Percentiles rank a stretch among this genome's conserved stretches.
phyloP scores from a whole-genome alignment of 2,329 filamentous ascomycete genomes.

The Rhynchosporium secalis region DNA sequence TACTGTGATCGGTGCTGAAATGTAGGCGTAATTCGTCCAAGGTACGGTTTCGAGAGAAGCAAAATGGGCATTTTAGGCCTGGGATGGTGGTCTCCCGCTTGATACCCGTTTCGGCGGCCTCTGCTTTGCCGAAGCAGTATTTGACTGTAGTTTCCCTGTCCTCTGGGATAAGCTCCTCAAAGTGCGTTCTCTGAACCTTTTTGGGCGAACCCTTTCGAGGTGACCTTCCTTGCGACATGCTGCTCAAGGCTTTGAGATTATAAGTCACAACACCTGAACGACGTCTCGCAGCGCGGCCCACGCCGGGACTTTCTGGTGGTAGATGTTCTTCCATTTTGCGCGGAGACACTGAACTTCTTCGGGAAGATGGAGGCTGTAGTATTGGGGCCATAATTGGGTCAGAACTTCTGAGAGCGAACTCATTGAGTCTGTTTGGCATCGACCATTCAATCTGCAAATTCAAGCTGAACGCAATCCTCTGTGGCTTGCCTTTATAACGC shows the following conservation, averaged over 20 bases:
- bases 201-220: slow-evolving; percentile 42
- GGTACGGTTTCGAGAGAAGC: slow-evolving; percentile 20
- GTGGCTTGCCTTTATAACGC: slow-evolving; percentile 12
- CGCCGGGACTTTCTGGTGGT: slow-evolving; percentile 24
- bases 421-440: slow-evolving; percentile 24
- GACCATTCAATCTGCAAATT: slow-evolving; percentile 30
- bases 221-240: slow-evolving; percentile 56
- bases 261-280: slow-evolving; percentile 45
- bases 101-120: slow-evolving; percentile 26
- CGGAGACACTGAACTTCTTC: slow-evolving; percentile 14
- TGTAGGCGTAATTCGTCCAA: slow-evolving; percentile 33
- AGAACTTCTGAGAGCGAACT: slow-evolving; percentile 1
- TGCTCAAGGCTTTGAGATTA: slow-evolving; percentile 60
- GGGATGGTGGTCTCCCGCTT: slow-evolving; percentile 29
- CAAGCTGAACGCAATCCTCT: slow-evolving; percentile 24
- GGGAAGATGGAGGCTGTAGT: neutral
- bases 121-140: slow-evolving; percentile 32
- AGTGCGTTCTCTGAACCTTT: slow-evolving; percentile 30
- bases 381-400: slow-evolving; percentile 1
- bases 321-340: slow-evolving; percentile 15
- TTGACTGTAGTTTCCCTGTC: slow-evolving; percentile 33
- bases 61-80: slow-evolving; percentile 35
- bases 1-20: slow-evolving; percentile 31
- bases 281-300: slow-evolving; percentile 29
- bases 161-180: slow-evolving; percentile 26